Evolutionary conservation across 371 early-diverging fungal species (phyloP), one percentile per base, ranked within the genome.

Genomic region (Sporodiniella umbellata): DNA sequence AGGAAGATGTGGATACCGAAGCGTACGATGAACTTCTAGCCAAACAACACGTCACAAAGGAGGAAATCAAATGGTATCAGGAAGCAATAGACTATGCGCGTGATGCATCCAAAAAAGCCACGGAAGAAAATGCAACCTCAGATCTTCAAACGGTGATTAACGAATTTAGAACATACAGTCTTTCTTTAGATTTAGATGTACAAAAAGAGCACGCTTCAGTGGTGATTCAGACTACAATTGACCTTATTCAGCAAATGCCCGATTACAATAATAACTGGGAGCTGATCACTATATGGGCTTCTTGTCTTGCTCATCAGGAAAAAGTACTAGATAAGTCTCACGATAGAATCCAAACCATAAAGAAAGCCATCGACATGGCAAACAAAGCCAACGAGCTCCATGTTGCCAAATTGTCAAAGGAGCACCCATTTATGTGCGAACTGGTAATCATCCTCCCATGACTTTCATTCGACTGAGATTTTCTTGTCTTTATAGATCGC

Each of bases 381-480:
- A 18, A 40, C 1, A 53, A 59, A 35, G 51, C 71, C 1, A 68
- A 62, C 22, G 53, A 45, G 1, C 17, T 65, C 6, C 40, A 61
- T 28, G 33, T 45, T 4, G 48, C 51, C 1, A 48, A 71, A 24
- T 17, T 69, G 19, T 47, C 54, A 0, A 43, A 61, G n/a, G 72
- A 68, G 15, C 60, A 53, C 33, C 59, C 67, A 12, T 61, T 63
- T 42, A 64, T 58, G 7, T 66, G 56, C 53, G 68, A 74, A 43
- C 44, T 74, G 64, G 73, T 73, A 64, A 52, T 25, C 14, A 25
- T 8, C 23, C 4, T 4, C 17, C 15, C 14, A 11, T 45, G 14
- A 17, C 33, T 7, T 11, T 17, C 25, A 12, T 37, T 25, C 14
- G 12, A 21, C 22, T 33, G 17, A 17, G 33, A 37, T 45, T 33